Conservation (phyloP, 73 alveolate genomes). For the Breviolum minutum region DNA sequence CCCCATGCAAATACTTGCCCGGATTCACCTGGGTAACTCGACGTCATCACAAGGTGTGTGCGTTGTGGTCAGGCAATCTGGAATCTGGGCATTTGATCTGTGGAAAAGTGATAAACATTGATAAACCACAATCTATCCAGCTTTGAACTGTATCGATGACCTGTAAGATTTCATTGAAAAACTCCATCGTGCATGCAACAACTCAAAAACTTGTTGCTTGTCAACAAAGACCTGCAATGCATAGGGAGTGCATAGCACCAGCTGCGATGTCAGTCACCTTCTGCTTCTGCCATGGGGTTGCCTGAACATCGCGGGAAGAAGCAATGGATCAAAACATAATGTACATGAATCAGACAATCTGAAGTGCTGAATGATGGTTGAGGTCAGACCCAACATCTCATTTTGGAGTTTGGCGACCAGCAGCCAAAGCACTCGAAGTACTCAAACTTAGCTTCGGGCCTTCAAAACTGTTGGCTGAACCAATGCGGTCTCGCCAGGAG, state of each 20-base stretch:
- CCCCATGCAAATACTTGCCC: constrained; percentile 66
- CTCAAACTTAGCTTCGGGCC: not conserved
- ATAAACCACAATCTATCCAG: not conserved
- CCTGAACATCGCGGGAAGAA: not conserved
- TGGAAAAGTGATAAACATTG: not conserved
- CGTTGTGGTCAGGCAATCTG: too few relatives aligned
- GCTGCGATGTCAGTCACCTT: constrained; percentile 58
- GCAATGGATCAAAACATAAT: not conserved
- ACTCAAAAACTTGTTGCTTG: not conserved
- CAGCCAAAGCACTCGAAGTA: too few relatives aligned
- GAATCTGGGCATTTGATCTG: too few relatives aligned
- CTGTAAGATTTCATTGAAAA: too few relatives aligned
- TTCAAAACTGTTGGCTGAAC: constrained; percentile 48
- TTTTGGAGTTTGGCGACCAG: too few relatives aligned
- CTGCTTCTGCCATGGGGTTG: constrained; percentile 56
- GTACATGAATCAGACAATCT: not conserved
- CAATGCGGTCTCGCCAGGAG: not conserved
- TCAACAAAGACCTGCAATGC: constrained; percentile 17
- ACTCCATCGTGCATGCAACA: not conserved
- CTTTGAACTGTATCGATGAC: too few relatives aligned
- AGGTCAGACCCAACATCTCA: too few relatives aligned
- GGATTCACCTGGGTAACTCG: not conserved
- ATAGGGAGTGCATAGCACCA: constrained; percentile 56
- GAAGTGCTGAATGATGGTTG: not conserved
- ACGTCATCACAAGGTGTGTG: too few relatives aligned